Evolutionary conservation across 768 basidiomycete genomes (phyloP).

Genomic region (Amanita pallidorosea): DNA sequence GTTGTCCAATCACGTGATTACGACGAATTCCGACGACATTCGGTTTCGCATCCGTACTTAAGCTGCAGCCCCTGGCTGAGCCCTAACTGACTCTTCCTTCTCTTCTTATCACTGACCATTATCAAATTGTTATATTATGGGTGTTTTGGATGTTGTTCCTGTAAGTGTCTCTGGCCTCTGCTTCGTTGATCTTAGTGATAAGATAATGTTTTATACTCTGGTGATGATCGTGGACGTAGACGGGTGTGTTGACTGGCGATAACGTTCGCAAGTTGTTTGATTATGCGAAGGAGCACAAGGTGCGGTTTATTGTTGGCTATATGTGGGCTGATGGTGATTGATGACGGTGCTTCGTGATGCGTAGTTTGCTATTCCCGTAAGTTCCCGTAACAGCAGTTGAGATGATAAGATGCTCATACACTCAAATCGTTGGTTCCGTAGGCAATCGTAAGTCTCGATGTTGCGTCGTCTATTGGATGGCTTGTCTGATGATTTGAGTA

Average conservation of each 20-base stretch:
- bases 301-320: conserved; percentile 16
- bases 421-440: conserved; percentile 15
- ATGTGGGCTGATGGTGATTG: conserved; percentile 1
- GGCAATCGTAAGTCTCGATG: conserved; percentile 61
- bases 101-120: background rate
- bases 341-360: background rate
- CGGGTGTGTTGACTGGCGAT: conserved; percentile 93
- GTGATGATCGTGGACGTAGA: conserved; percentile 30
- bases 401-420: background rate
- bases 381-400: conserved; percentile 11
- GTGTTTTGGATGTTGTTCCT: conserved; percentile 5
- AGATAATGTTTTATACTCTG: background rate
- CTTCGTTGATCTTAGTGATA: background rate
- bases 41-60: too few species aligned
- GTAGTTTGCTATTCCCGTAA: conserved; percentile 79
- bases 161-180: background rate
- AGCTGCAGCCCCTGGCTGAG: too few species aligned
- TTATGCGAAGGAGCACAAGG: conserved; percentile 84
- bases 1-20: too few species aligned
- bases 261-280: conserved; percentile 93
- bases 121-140: background rate
- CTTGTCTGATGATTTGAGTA: conserved; percentile 16
- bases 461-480: background rate
- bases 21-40: too few species aligned
- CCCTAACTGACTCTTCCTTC: too few species aligned